Conservation (phyloP, 768 basidiomycete species). For the Serendipita vermifera region DNA sequence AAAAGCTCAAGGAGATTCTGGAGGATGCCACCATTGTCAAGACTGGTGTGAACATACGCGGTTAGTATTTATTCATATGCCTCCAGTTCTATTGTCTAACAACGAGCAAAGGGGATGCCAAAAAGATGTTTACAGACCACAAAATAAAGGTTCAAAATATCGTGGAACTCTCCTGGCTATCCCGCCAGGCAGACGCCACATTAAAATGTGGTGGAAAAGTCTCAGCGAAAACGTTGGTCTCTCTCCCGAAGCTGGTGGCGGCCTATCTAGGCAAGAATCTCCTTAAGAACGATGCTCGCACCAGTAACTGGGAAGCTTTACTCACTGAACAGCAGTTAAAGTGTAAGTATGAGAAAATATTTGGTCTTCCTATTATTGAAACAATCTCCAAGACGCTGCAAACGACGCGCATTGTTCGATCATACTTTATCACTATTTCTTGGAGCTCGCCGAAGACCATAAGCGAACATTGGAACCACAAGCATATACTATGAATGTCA, state of each 20-base stretch:
- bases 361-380: too few relatives aligned
- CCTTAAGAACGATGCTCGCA: constrained; percentile 37
- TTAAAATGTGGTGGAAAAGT: too few relatives aligned
- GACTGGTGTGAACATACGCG: constrained; percentile 61
- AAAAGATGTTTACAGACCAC: constrained; percentile 43
- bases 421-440: not conserved
- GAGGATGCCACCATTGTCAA: constrained; percentile 43
- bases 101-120: constrained; percentile 64
- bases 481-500: not conserved
- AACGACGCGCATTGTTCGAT: constrained; percentile 38
- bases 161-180: constrained; percentile 58
- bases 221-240: constrained; percentile 39
- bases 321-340: constrained; percentile 38
- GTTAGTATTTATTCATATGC: constrained; percentile 32
- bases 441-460: not conserved
- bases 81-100: too few relatives aligned
- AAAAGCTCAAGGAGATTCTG: constrained; percentile 38
- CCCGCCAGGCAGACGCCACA: constrained; percentile 53
- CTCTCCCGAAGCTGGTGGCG: constrained; percentile 17
- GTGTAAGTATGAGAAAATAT: constrained; percentile 36
- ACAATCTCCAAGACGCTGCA: constrained; percentile 48
- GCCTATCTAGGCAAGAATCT: constrained; percentile 41
- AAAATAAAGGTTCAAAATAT: constrained; percentile 35
- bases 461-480: not conserved
- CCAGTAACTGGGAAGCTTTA: constrained; percentile 55